phyloP scores from a whole-genome alignment of 2,329 filamentous ascomycete genomes.

The Verticillium isaacii region DNA sequence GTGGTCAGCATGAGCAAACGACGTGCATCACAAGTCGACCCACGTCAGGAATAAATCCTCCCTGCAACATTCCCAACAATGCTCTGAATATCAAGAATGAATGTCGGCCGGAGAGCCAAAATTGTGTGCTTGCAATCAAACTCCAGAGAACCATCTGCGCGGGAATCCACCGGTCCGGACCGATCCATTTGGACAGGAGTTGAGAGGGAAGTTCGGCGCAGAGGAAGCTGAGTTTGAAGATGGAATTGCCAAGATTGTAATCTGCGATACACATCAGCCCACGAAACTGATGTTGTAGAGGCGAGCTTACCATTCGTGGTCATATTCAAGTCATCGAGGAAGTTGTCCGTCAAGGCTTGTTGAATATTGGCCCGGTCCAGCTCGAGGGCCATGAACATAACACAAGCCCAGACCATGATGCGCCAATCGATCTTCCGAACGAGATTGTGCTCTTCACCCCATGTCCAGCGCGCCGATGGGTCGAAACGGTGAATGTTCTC shows the following conservation, averaged over 20 bases:
- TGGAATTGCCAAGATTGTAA: constrained; percentile 43
- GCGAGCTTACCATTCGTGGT: constrained; percentile 32
- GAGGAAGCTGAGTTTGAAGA: constrained; percentile 46
- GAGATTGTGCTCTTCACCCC: constrained; percentile 30
- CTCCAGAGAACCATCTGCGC: constrained; percentile 51
- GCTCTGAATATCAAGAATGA: constrained; percentile 26
- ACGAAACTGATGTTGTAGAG: not conserved
- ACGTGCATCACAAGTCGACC: not conserved
- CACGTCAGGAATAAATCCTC: constrained; percentile 35
- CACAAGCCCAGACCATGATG: constrained; percentile 35
- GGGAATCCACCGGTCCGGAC: constrained; percentile 45
- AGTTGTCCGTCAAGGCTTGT: constrained; percentile 37
- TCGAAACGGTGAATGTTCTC: constrained; percentile 44
- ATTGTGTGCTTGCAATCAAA: constrained; percentile 35
- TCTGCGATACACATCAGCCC: constrained; percentile 17
- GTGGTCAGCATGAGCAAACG: not conserved
- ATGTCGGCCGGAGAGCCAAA: constrained; percentile 22
- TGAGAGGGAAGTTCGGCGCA: constrained; percentile 55
- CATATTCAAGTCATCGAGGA: constrained; percentile 32
- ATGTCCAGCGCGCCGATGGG: constrained; percentile 35
- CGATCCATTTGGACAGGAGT: constrained; percentile 49
- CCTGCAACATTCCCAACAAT: constrained; percentile 28
- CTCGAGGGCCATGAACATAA: constrained; percentile 46
- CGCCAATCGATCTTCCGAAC: constrained; percentile 31
- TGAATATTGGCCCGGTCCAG: constrained; percentile 37